Base-by-base conservation (phyloP, 805 yeast species). In the Danielozyma ontarioensis region DNA sequence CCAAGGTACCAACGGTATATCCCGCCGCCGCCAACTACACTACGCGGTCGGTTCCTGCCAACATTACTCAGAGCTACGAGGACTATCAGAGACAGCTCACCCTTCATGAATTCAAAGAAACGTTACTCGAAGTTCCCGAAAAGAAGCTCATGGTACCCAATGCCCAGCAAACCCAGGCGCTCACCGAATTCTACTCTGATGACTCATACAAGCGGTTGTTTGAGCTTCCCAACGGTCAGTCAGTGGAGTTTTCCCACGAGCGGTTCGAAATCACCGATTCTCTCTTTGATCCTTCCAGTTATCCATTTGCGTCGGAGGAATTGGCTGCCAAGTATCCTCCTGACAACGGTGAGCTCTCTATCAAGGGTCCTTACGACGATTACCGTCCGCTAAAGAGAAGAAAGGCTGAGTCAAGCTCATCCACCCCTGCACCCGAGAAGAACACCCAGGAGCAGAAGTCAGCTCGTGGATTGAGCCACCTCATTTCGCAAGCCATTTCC, bases 201-300 rank as follows among this genome's bases (percentile, higher is more conserved):
- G 59, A 46, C 21, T 40, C 46, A 13, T 44, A 55, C 36, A 53
- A 62, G 28, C 51, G 88, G 42, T 57, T 70, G 18, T 81, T 80
- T 50, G 95, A 87, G 58, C 63, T 85, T 12, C 90, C 94, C 13
- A 76, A 82, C 48, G 94, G 94, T 1, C 79, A 81, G 44, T 68
- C 74, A 18, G 52, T 83, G 13, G 76, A 77, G 28, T 71, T 83
- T 37, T 74, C 74, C 3, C 58, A 64, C 26, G 83, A 78, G 43
- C 67, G 95, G 37, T 78, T 64, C 41, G 67, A 70, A 29, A 57
- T 84, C 39, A 83, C 83, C 1, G 93, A 88, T 50, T 67, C 83
- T n/a, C 51, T 89, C 32, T 86, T 88, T 51, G 72, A 67, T 29
- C 90, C 94, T 3, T 55, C 57, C 5, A 53, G 63, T 24, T 71